phyloP scores from a whole-genome alignment of 805 yeast genomes.

The Barnettozyma sp. region DNA sequence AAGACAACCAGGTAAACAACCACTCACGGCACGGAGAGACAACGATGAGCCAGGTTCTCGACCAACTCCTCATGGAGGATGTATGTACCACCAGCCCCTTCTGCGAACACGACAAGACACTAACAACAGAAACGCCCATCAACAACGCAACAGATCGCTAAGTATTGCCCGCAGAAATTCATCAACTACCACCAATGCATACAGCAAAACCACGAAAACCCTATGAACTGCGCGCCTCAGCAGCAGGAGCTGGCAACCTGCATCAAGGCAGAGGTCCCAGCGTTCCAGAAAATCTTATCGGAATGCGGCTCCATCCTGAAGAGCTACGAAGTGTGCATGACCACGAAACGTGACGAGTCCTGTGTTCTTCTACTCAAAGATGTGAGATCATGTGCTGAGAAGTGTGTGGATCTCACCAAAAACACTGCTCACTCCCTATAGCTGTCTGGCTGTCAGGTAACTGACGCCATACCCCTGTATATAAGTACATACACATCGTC shows the following conservation, averaged over 20 bases:
- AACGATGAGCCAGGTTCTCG: slow-evolving; percentile 33
- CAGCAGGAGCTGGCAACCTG: slow-evolving; percentile 57
- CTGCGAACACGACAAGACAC: too few species aligned
- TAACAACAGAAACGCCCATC: too few species aligned
- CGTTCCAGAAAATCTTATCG: slow-evolving; percentile 60
- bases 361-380: slow-evolving; percentile 48
- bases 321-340: slow-evolving; percentile 61
- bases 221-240: slow-evolving; percentile 43
- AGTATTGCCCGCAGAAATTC: slow-evolving; percentile 67
- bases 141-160: slow-evolving; percentile 47
- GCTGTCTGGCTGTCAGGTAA: too few species aligned
- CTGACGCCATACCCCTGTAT: too few species aligned
- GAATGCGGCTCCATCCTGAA: slow-evolving; percentile 52
- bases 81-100: slow-evolving; percentile 35
- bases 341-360: slow-evolving; percentile 36
- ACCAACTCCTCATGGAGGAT: slow-evolving; percentile 71
- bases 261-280: slow-evolving; percentile 57
- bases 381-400: slow-evolving; percentile 60
- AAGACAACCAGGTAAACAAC: too few species aligned
- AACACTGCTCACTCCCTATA: slow-evolving; percentile 15
- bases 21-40: neutral
- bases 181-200: slow-evolving; percentile 70
- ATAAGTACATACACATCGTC: too few species aligned
- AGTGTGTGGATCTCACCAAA: slow-evolving; percentile 27
- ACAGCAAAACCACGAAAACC: slow-evolving; percentile 45